Evolutionary conservation across 2,329 filamentous ascomycete species (phyloP).

Genomic region (Talaromyces funiculosus): DNA sequence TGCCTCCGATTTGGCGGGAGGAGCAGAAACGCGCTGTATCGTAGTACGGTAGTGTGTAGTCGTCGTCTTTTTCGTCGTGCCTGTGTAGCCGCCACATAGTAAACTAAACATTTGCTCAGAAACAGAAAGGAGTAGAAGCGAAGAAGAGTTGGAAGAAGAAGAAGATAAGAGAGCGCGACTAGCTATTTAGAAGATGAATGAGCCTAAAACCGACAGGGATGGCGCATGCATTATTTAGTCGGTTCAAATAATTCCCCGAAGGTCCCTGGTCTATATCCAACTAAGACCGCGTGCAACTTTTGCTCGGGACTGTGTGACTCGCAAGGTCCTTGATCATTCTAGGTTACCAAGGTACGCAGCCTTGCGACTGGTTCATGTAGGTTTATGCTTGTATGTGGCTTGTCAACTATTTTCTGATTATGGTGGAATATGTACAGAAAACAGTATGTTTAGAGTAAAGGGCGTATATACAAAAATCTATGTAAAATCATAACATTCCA

Average conservation of each 20-base stretch:
- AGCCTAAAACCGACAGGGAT: constrained; percentile 9
- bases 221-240: constrained; percentile 2
- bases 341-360: not conserved
- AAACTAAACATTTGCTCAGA: not conserved
- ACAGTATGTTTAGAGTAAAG: too few species aligned
- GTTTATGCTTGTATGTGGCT: not conserved
- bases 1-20: not conserved
- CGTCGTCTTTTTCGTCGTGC: not conserved
- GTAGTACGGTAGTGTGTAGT: not conserved
- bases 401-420: not conserved
- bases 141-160: not conserved
- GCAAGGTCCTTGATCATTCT: not conserved
- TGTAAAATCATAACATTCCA: constrained; percentile 86
- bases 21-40: not conserved
- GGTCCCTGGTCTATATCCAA: not conserved
- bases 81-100: not conserved
- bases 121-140: not conserved
- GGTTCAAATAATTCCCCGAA: constrained; percentile 12
- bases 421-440: not conserved
- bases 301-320: not conserved
- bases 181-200: not conserved
- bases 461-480: constrained; percentile 29
- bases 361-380: not conserved
- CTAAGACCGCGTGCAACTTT: not conserved
- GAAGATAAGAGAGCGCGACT: not conserved